Percentiles rank a stretch among this genome's conserved stretches.
phyloP scores from a whole-genome alignment of 116 monocot species.

The Zostera marina region DNA sequence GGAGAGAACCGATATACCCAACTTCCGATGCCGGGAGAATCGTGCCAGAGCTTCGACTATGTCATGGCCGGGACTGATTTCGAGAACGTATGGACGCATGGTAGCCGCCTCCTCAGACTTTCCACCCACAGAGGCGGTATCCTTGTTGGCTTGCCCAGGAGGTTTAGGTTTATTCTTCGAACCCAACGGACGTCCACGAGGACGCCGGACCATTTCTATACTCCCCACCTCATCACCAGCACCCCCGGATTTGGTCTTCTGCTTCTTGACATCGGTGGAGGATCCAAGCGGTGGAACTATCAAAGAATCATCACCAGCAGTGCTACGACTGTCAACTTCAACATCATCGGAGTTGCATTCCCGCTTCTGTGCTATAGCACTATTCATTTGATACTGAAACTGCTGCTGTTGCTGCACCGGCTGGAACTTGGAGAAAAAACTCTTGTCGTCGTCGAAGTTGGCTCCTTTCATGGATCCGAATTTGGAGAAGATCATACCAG shows the following conservation, averaged over 20 bases:
- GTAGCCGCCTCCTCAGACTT: not conserved
- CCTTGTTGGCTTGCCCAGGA: constrained; percentile 12
- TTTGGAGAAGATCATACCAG: not conserved
- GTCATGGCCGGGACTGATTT: constrained; percentile 25
- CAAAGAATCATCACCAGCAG: constrained; percentile 1
- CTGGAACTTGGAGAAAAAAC: constrained; percentile 2
- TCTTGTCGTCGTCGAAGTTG: not conserved
- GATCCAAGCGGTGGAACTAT: not conserved
- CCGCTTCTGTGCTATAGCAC: not conserved
- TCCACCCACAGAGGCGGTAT: not conserved
- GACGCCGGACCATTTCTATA: constrained; percentile 9
- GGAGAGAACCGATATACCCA: constrained; percentile 22
- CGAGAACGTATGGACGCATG: constrained; percentile 19
- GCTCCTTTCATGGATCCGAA: constrained; percentile 4
- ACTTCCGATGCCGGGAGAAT: constrained; percentile 21
- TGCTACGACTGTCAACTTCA: constrained; percentile 8
- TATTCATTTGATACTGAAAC: not conserved
- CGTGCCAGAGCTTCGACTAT: constrained; percentile 11
- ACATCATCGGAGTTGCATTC: constrained; percentile 12
- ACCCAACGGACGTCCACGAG: constrained; percentile 23
- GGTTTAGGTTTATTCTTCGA: constrained; percentile 37
- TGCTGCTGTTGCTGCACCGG: not conserved
- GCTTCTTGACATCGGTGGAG: constrained; percentile 5
- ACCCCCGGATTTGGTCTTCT: constrained; percentile 1
- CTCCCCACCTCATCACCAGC: constrained; percentile 1